Base-by-base conservation (phyloP, 331 rosid species). In the Erythrophleum ivorense region DNA sequence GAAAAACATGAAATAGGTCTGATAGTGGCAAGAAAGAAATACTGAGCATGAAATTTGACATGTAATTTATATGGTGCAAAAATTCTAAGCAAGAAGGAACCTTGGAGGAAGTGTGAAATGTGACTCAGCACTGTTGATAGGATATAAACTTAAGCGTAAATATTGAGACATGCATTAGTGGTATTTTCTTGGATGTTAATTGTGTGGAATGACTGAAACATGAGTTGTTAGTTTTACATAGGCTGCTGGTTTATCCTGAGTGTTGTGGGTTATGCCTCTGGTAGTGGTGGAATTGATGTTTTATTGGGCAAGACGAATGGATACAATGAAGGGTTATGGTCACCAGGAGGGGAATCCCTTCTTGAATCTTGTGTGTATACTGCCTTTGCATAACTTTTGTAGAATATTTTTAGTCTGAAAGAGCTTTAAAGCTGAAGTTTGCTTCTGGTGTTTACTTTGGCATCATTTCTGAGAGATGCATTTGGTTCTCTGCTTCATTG, bases 51-150 rank as follows among this genome's bases (percentile, higher is more conserved):
- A 43, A 21, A 21, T 69, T 54, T 21, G 45, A 5, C 53, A 55
- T 55, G 21, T 9, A 68, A 67, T 41, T 19, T 6, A 67, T 67
- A n/a, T 45, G 19, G 21, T 70, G 19, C 19, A 21, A 70, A 31
- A 43, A 12, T 6, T 46, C 36, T 12, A 46, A 70, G 40, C 57
- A 70, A 24, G 57, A 18, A 46, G 41, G 40, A 70, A 29, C 40
- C 19, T 41, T 41, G 53, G 73, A 70, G 53, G 34, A 68, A 10
- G n/a, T 43, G 45, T 69, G 36, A 69, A 70, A 70, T 68, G 71
- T 18, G 7, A 65, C 29, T 38, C 24, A 65, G 71, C 36, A 60
- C 10, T 24, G 18, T 60, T 60, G 66, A 59, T 59, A 2, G 1
- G 15, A 60, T 60, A 24, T 21, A 24, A 0, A 24, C 66, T 60